phyloP scores from a whole-genome alignment of 768 basidiomycete genomes.

The Naganishia vaughanmartiniae region DNA sequence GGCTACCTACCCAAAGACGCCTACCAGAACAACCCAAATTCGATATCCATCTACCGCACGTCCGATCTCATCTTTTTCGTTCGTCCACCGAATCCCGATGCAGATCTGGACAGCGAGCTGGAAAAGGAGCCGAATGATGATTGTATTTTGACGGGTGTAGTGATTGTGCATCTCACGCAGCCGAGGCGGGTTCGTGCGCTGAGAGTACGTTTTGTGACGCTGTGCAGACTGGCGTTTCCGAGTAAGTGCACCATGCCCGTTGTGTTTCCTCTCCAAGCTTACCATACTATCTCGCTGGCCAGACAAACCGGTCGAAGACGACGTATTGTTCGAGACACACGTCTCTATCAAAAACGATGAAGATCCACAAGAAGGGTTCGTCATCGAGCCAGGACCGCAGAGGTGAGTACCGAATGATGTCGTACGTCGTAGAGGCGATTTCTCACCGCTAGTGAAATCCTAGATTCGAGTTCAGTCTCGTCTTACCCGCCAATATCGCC shows the following conservation, averaged over 20 bases:
- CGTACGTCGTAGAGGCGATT: background rate
- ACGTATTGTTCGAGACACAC: constrained; percentile 28
- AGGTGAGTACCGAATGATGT: background rate
- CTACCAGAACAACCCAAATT: constrained; percentile 28
- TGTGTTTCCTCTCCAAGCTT: too few species aligned
- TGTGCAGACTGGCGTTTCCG: constrained; percentile 30
- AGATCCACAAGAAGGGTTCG: constrained; percentile 9
- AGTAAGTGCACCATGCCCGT: constrained; percentile 1
- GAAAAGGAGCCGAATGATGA: constrained; percentile 26
- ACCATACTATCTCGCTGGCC: too few species aligned
- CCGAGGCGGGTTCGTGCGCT: constrained; percentile 25
- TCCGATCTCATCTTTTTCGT: constrained; percentile 31
- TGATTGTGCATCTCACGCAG: constrained; percentile 30
- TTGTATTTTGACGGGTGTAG: constrained; percentile 30
- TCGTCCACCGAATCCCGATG: constrained; percentile 14
- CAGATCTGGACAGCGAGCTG: too few species aligned
- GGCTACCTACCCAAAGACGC: constrained; percentile 10
- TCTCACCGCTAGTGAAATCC: background rate
- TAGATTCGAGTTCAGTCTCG: constrained; percentile 34
- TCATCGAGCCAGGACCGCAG: constrained; percentile 30
- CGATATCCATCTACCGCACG: constrained; percentile 31
- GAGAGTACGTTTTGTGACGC: constrained; percentile 21
- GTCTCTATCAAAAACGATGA: constrained; percentile 20
- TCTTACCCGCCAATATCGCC: constrained; percentile 29
- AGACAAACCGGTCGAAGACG: constrained; percentile 29